Base-by-base conservation (phyloP, 1,139 yeast species). In the Scheffersomyces lignicola region DNA sequence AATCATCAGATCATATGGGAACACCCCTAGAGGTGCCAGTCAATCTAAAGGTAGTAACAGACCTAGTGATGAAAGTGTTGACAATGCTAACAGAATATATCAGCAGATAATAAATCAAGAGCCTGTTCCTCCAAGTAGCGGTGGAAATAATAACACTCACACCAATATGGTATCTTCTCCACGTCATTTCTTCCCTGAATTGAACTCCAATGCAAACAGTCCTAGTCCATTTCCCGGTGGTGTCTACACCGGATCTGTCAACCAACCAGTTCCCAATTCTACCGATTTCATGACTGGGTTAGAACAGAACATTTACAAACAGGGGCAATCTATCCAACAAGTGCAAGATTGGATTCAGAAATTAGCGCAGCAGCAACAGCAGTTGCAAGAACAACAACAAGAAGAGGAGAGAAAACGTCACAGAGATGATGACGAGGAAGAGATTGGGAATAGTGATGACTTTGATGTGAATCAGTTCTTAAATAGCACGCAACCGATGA, bases 311-410 rank as follows among this genome's bases (percentile, higher is more conserved):
- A 58, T 77, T 7, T 56, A 57, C 37, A 69, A 64, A 46, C 80
- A 77, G 43, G 80, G 78, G 8, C 74, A 71, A 41, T 70, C 80
- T 3, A 67, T 78, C 35, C 76, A 68, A 51, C 81, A 76, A 47
- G 78, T 76, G 1, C 78, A 76, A 48, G 82, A 78, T 44, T 76
- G 81, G 80, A 65, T 77, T 32, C 76, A 63, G 38, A 72, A 63
- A 36, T 52, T 73, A 32, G 65, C 71, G 2, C 54, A 49, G 30
- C 69, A 65, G 35, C 73, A 64, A 34, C 60, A 62, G 32, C 62
- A 58, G 24, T 60, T 59, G 24, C 65, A 59, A 32, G 58, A 54
- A 34, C 59, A 56, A 31, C 50, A 52, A 28, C 51, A 50, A 13
- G 51, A 52, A 28, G 51, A 50, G 13, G 51, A 51, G 28, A 53